Evolutionary conservation across 2,329 filamentous ascomycete genomes (phyloP), one percentile per base, ranked within the genome.

Genomic region (Fusarium sp.): DNA sequence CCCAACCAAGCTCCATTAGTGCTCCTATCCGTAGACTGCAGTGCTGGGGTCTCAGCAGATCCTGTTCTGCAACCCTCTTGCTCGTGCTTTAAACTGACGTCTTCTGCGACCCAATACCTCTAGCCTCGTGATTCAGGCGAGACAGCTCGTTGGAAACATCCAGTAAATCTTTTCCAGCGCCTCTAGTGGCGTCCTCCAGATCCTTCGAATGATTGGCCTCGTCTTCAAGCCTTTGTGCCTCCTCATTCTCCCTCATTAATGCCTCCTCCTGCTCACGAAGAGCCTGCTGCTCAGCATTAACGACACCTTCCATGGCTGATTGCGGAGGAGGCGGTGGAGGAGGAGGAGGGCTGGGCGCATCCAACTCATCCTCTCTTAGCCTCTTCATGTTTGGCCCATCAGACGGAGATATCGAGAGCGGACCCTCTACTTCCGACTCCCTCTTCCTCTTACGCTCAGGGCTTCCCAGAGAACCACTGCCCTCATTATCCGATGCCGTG

Each of bases 391-490:
- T 87, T 28, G 88, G 88, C n/a, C 85, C 85, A 74, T 91, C 90
- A 3, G 84, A 85, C 3, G 89, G 88, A 3, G 87, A 88, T 44
- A 82, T 77, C 42, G 81, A 84, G 4, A 84, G 82, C 34, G 86
- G 86, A 22, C 83, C 84, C 41, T 73, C 75, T 10, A 73, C 73
- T 42, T 82, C 80, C 2, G 76, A 76, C n/a, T 81, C 81, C 38
- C 91, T 87, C 81, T 94, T 94, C 15, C 92, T 89, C 81, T 94
- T 94, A 55, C 88, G 84, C 32, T 88, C 87, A 32, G 85, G 81
- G 61, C 87, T 87, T 44, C 82, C 83, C 8, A 87, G 86, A 7
- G 85, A 86, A 28, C 78, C 82, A 30, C 74, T 74, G 51, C 84
- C 82, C 70, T 87, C 87, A n/a, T 83, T 82, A 65, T 88, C 86